These are phyloP conservation scores for Hypomontagnella monticulosa DNA, from an alignment of 495 filamentous ascomycete genomes.

Conservation along the genomic window DNA sequence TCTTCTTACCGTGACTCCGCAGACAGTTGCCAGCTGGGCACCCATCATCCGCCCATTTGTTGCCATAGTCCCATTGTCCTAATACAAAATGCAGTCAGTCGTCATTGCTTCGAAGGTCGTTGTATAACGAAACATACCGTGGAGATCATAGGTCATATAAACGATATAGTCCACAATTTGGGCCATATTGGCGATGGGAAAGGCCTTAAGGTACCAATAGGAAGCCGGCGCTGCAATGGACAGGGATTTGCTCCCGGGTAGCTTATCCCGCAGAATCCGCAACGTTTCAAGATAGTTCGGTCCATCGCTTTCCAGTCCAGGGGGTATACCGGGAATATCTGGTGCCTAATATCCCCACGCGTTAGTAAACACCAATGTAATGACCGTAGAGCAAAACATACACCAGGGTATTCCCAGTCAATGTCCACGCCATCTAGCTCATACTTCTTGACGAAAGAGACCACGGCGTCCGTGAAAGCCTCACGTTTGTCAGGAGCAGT, in stretches of 20 bases:
- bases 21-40: conserved; percentile 38
- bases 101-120: no score
- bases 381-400: no score
- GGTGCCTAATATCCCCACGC: conserved; percentile 17
- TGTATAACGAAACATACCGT: conserved; percentile 5
- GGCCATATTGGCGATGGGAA: conserved; percentile 54
- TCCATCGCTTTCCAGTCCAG: conserved; percentile 27
- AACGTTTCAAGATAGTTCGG: conserved; percentile 38
- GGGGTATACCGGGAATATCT: conserved; percentile 37
- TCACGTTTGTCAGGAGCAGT: conserved; percentile 33
- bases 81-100: no score
- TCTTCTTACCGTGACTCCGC: background rate
- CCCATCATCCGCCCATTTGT: background rate
- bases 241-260: conserved; percentile 35
- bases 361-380: no score
- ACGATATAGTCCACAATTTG: conserved; percentile 59
- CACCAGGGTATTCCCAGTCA: no score
- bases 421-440: conserved; percentile 43
- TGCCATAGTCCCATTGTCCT: conserved; percentile 27
- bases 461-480: conserved; percentile 42
- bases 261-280: background rate
- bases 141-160: conserved; percentile 59
- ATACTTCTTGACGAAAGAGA: conserved; percentile 41
- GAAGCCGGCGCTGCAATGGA: conserved; percentile 51
- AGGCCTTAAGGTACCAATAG: conserved; percentile 56